Base-by-base conservation (phyloP, 257 asterid genomes). In the Solanum sejunctum region DNA sequence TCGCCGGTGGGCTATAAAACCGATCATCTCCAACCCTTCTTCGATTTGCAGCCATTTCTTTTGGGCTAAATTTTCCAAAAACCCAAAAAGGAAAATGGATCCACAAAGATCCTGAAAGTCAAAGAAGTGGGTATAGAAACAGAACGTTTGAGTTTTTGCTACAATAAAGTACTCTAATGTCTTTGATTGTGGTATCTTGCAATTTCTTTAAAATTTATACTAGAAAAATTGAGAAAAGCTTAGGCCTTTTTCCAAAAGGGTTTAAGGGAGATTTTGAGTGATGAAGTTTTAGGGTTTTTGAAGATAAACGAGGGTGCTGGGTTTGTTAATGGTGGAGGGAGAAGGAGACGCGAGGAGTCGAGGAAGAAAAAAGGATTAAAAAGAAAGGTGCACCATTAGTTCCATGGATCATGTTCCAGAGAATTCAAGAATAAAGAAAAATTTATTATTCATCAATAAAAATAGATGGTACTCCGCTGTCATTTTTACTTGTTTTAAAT, bases 1-100 rank as follows among this genome's bases (percentile, higher is more conserved):
- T 86, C 64, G 98, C 97, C 36, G 99, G 99, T 1, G 98, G 97
- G 86, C 97, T 90, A 85, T 94, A 96, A 87, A 93, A 89, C 84
- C 96, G 91, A 36, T 91, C 93, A 56, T 92, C 98, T 10, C 93
- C 95, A 32, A 84, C 70, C 85, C 93, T 90, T 84, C 89, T 89
- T 49, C 86, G 81, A 83, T 69, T 83, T 43, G 52, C 81, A 41
- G 85, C 77, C 85, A 83, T 83, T 69, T 60, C 21, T 10, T 26
- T 10, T 13, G 67, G 67, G 20, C 41, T 23, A 63, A 26, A 26
- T 43, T 54, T 63, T 63, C 71, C 63, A 82, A 82, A 47, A 51
- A 63, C 63, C 85, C 85, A 28, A 57, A 67, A 66, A 52, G 12
- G 81, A 69, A 69, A 83, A 66, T 69, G 82, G 82, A 78, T 52